A percentile compares a stretch with the other conserved stretches of the same genome.
Evolutionary conservation across 345 rosid species (phyloP).

Genomic region (Eutrema heterophyllum): DNA sequence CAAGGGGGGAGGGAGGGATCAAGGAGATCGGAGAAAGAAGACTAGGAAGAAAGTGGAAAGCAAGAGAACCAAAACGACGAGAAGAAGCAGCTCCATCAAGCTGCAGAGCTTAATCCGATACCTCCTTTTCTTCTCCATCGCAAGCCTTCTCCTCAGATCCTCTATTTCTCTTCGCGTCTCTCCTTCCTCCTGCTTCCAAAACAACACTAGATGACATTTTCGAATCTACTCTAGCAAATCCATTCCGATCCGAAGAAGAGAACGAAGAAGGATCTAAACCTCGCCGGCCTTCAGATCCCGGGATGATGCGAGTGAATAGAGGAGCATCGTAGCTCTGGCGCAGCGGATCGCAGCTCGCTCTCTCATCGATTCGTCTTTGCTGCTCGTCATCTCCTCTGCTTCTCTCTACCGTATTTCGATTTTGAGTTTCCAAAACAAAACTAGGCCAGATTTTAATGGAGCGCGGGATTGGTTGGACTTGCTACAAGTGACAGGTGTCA

Average conservation of each 20-base stretch:
- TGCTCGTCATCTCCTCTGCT: conserved; percentile 16
- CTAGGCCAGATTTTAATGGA: not conserved
- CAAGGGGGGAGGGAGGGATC: not conserved
- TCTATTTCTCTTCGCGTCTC: conserved; percentile 16
- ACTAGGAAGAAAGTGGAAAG: conserved; percentile 23
- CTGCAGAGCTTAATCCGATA: conserved; percentile 22
- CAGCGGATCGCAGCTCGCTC: conserved; percentile 24
- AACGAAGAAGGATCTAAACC: not conserved
- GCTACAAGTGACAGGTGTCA: not conserved
- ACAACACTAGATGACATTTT: not conserved
- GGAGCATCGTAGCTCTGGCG: conserved; percentile 29
- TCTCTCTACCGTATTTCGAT: not conserved
- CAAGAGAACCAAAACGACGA: conserved; percentile 20
- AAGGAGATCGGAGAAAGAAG: conserved; percentile 8
- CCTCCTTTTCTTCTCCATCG: conserved; percentile 7
- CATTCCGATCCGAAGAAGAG: not conserved
- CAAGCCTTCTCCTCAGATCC: conserved; percentile 21
- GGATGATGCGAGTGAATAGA: conserved; percentile 21
- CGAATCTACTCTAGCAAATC: not conserved
- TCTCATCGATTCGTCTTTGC: conserved; percentile 9
- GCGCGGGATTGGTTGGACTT: not conserved
- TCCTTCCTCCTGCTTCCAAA: not conserved
- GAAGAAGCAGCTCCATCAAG: conserved; percentile 24
- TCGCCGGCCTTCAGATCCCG: conserved; percentile 13
- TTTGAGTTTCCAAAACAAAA: conserved; percentile 17